Evolutionary conservation across 495 filamentous ascomycete genomes (phyloP), one percentile per base, ranked within the genome.

Genomic region (Staphylotrichum longicolle): DNA sequence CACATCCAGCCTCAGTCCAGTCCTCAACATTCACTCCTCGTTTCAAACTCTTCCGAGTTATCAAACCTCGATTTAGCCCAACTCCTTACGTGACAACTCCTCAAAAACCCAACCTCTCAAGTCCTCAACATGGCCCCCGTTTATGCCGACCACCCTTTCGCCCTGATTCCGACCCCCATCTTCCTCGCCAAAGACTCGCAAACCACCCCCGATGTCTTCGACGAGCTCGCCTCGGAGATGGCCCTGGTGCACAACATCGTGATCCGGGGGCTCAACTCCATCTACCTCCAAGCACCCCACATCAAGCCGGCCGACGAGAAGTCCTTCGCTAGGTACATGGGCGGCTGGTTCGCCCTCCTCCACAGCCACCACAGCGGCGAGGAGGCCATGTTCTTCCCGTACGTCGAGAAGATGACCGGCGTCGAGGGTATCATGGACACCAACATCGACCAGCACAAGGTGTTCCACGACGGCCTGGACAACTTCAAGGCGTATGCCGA

Each of bases 231-330:
- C 46, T 66, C 75, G 2, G 68, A 77, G 1, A 82, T 82, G 80
- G 67, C 71, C 20, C 60, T 68, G 42, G 67, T 76, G 9, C 80
- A 82, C 74, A 82, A 82, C 72, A 56, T 73, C 49, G 62, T 82
- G 30, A 65, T 76, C 64, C 79, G 78, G 49, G 67, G 68, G 15
- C 70, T 83, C 54, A 83, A 83, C 69, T 66, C 70, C 54, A 81
- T 82, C 70, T 80, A 81, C 70, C 69, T 77, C 40, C 79, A 82
- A 72, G 74, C 77, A 0, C 74, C 71, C 0, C 67, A 77, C 55
- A 63, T 77, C 45, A 48, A 50, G 41, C 47, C 69, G 14, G 35
- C 63, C 20, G 70, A 82, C 58, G 55, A 73, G 54, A 61, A 57
- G 7, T 35, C 65, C 51, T 82, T 83, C 63, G 58, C 75, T 57